Percentiles rank a stretch among this genome's conserved stretches.
These are phyloP conservation scores for Auriscalpium vulgare DNA, from an alignment of 768 basidiomycete species.

Conservation along the genomic window DNA sequence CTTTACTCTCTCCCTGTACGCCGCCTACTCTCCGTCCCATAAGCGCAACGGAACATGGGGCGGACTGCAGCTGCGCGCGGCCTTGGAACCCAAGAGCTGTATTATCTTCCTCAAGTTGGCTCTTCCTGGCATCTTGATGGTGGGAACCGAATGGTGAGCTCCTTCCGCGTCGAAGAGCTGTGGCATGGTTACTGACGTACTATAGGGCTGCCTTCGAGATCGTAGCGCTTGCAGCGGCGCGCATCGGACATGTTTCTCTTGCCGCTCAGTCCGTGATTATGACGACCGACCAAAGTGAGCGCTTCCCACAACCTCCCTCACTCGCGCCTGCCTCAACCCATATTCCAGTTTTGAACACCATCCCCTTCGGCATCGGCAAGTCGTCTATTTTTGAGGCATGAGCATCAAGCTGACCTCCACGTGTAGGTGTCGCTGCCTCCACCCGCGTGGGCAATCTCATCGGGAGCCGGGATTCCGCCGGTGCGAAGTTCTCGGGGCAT, in stretches of 20 bases:
- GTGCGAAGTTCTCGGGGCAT: constrained; percentile 53
- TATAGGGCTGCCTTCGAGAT: constrained; percentile 76
- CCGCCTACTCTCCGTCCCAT: constrained; percentile 44
- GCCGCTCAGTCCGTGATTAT: constrained; percentile 76
- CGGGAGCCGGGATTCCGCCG: constrained; percentile 43
- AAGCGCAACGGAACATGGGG: constrained; percentile 56
- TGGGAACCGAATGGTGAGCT: constrained; percentile 68
- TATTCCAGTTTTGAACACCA: constrained; percentile 52
- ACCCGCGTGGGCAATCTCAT: constrained; percentile 68
- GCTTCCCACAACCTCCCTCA: neutral
- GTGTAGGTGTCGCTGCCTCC: constrained; percentile 56
- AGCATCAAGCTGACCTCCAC: neutral
- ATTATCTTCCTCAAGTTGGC: constrained; percentile 54
- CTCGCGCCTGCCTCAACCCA: neutral
- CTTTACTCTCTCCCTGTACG: constrained; percentile 40
- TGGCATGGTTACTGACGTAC: neutral
- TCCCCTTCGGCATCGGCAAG: constrained; percentile 65
- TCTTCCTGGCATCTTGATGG: constrained; percentile 72
- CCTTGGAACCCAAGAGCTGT: constrained; percentile 44
- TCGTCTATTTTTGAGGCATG: neutral
- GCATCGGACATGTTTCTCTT: constrained; percentile 55
- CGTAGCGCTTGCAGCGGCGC: constrained; percentile 69
- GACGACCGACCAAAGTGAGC: constrained; percentile 68
- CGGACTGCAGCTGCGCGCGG: constrained; percentile 38
- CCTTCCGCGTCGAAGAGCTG: neutral